Percentiles rank a stretch among this genome's conserved stretches.
These are phyloP conservation scores for Candida anglica DNA, from an alignment of 805 yeast species.

Conservation along the genomic window DNA sequence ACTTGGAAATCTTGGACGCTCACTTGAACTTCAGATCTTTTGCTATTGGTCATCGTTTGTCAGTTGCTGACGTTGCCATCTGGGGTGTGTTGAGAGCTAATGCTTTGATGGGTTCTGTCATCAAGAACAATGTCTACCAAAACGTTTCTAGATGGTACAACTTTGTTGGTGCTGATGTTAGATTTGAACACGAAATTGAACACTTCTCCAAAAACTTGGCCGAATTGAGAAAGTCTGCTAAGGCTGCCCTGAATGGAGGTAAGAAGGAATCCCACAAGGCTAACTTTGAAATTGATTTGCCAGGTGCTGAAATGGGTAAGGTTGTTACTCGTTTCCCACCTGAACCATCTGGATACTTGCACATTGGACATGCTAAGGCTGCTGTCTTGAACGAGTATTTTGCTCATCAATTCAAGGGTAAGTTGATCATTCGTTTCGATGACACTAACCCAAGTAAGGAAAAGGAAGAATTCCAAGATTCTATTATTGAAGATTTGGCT, in stretches of 20 bases:
- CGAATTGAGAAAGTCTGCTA: conserved; percentile 70
- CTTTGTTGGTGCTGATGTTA: conserved; percentile 61
- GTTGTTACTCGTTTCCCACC: conserved; percentile 99
- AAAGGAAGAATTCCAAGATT: conserved; percentile 89
- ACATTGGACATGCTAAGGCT: conserved; percentile 99
- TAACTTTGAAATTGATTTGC: conserved; percentile 87
- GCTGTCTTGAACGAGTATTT: conserved; percentile 95
- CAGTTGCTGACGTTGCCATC: conserved; percentile 78
- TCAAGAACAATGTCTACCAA: conserved; percentile 78
- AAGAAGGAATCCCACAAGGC: conserved; percentile 91
- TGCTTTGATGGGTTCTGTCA: conserved; percentile 86
- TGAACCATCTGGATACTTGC: conserved; percentile 98
- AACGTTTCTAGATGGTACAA: conserved; percentile 94
- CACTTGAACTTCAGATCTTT: conserved; percentile 84
- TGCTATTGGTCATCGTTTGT: conserved; percentile 59
- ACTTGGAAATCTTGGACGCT: conserved; percentile 75
- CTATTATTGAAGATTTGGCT: conserved; percentile 88
- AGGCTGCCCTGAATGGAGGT: conserved; percentile 44
- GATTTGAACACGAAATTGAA: conserved; percentile 69
- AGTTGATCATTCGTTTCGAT: conserved; percentile 93
- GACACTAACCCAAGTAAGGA: conserved; percentile 98
- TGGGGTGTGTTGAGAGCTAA: conserved; percentile 96
- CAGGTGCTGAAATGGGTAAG: conserved; percentile 87
- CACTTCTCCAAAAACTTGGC: conserved; percentile 61
- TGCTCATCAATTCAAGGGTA: conserved; percentile 94